phyloP scores from a whole-genome alignment of 345 rosid species.

The Moricandia moricandioides region DNA sequence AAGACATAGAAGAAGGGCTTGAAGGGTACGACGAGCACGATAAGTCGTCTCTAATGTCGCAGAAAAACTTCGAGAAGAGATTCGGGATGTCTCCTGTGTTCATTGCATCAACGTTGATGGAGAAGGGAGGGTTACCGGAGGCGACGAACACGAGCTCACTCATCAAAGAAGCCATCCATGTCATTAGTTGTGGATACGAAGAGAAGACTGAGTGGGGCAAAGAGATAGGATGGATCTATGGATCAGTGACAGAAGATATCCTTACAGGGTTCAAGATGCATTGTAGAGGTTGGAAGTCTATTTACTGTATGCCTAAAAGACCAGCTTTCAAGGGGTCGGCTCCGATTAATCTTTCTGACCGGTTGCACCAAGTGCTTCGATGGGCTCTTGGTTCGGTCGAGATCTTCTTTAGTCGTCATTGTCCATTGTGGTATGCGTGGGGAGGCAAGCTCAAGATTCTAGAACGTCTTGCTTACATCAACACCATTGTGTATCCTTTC shows the following conservation, averaged over 20 bases:
- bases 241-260: constrained; percentile 89
- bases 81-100: constrained; percentile 92
- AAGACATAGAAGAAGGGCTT: constrained; percentile 97
- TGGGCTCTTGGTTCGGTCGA: constrained; percentile 98
- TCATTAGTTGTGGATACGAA: constrained; percentile 87
- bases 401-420: constrained; percentile 91
- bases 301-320: constrained; percentile 77
- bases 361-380: constrained; percentile 91
- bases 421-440: constrained; percentile 92
- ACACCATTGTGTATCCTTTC: constrained; percentile 94
- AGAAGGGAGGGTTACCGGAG: constrained; percentile 94
- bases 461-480: constrained; percentile 82
- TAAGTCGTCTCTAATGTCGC: constrained; percentile 91
- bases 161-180: constrained; percentile 95
- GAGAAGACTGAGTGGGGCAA: constrained; percentile 99
- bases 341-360: constrained; percentile 88
- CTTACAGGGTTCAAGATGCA: constrained; percentile 94
- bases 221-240: constrained; percentile 99
- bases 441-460: constrained; percentile 92
- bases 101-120: constrained; percentile 88
- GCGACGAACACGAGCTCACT: constrained; percentile 69
- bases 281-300: constrained; percentile 95
- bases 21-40: constrained; percentile 94
- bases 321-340: constrained; percentile 96
- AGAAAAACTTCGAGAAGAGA: constrained; percentile 90